These are phyloP conservation scores for Nepenthes mirabilis DNA, from an alignment of 148 eudicot species.

Conservation along the genomic window DNA sequence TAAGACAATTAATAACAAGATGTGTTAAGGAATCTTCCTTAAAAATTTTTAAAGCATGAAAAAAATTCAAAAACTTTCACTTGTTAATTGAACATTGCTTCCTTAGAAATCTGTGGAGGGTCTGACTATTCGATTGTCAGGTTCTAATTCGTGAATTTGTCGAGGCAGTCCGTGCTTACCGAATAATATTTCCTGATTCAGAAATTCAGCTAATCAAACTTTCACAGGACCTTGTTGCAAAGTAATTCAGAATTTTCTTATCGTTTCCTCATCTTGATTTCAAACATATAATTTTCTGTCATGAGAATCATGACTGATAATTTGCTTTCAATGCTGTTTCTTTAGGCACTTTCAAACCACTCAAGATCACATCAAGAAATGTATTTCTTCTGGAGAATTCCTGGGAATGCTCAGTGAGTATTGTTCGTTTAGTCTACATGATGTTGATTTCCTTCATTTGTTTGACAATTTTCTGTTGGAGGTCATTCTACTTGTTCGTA, in stretches of 20 bases:
- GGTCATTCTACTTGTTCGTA: not conserved
- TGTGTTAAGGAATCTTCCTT: too few relatives aligned
- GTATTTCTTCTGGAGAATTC: slow-evolving; percentile 39
- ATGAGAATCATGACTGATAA: not conserved
- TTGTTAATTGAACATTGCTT: not conserved
- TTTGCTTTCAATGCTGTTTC: slow-evolving; percentile 5
- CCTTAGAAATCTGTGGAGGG: not conserved
- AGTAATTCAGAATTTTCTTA: slow-evolving; percentile 27
- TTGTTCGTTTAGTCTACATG: not conserved
- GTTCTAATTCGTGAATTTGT: slow-evolving; percentile 70
- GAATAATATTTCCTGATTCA: slow-evolving; percentile 82
- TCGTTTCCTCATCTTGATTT: not conserved
- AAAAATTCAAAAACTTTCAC: not conserved
- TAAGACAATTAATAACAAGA: not conserved
- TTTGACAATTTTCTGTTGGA: not conserved
- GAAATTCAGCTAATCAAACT: slow-evolving; percentile 65
- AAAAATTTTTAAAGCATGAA: too few relatives aligned
- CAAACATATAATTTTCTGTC: not conserved
- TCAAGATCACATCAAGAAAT: slow-evolving; percentile 34
- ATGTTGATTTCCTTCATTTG: not conserved
- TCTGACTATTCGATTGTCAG: slow-evolving; percentile 23
- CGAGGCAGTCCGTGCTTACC: slow-evolving; percentile 92
- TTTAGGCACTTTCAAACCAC: slow-evolving; percentile 73
- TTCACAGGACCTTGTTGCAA: slow-evolving; percentile 49
- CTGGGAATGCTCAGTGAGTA: slow-evolving; percentile 65